These are phyloP conservation scores for Eucalyptus rudis DNA, from an alignment of 345 rosid species.

Conservation along the genomic window DNA sequence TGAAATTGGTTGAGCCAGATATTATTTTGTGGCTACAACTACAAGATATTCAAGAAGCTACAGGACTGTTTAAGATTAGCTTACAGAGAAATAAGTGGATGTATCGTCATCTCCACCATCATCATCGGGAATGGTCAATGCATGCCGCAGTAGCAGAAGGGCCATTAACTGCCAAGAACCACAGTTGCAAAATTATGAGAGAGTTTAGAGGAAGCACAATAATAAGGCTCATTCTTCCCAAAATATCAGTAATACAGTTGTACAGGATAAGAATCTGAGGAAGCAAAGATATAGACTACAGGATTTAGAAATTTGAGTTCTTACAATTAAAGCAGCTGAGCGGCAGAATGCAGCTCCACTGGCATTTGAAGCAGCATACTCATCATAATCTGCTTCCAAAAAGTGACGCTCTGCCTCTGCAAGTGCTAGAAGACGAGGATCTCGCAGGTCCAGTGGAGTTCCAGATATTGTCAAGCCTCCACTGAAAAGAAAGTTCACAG, in stretches of 20 bases:
- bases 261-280: neutral
- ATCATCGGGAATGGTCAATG: constrained; percentile 53
- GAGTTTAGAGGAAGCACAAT: neutral
- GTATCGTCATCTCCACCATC: constrained; percentile 54
- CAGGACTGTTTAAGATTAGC: neutral
- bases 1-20: neutral
- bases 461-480: constrained; percentile 95
- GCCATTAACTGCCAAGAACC: constrained; percentile 54
- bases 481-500: constrained; percentile 13
- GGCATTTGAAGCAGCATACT: constrained; percentile 66
- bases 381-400: constrained; percentile 79
- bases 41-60: neutral
- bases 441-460: constrained; percentile 58
- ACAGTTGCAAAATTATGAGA: neutral
- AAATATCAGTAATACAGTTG: neutral
- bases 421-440: constrained; percentile 77
- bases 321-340: constrained; percentile 74
- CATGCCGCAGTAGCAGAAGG: constrained; percentile 70
- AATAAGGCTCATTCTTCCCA: neutral
- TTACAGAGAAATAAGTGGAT: constrained; percentile 67
- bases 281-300: neutral
- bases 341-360: constrained; percentile 92
- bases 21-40: neutral
- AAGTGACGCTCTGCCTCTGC: constrained; percentile 91
- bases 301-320: neutral